phyloP scores from a whole-genome alignment of 2,329 filamentous ascomycete genomes.

The Colletotrichum ledebouriae region DNA sequence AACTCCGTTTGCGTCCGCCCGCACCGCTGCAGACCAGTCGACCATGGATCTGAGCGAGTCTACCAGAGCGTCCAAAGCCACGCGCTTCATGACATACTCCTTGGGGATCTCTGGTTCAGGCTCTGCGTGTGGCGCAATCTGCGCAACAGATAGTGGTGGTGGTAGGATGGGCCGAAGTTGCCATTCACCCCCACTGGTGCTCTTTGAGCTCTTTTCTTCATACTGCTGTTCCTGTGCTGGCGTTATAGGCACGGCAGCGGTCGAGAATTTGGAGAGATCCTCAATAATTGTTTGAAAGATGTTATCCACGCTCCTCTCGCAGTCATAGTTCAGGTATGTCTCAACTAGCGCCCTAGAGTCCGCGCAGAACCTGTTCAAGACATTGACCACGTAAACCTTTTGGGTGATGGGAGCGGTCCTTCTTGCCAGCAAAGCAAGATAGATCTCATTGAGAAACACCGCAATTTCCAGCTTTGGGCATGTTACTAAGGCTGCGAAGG shows the following conservation, averaged over 20 bases:
- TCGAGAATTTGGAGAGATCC: conserved; percentile 89
- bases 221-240: conserved; percentile 86
- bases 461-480: conserved; percentile 87
- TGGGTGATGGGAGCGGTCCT: conserved; percentile 88
- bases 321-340: conserved; percentile 98
- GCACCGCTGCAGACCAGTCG: conserved; percentile 82
- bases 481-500: conserved; percentile 46
- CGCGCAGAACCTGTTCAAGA: conserved; percentile 85
- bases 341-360: conserved; percentile 93
- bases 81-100: conserved; percentile 92
- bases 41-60: conserved; percentile 91
- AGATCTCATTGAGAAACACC: conserved; percentile 98
- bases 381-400: conserved; percentile 90
- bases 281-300: conserved; percentile 97
- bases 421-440: conserved; percentile 90
- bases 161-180: conserved; percentile 87
- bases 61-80: conserved; percentile 89
- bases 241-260: conserved; percentile 80
- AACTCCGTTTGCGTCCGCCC: conserved; percentile 69
- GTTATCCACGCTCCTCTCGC: conserved; percentile 94
- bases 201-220: conserved; percentile 80
- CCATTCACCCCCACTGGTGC: conserved; percentile 79
- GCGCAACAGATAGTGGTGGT: conserved; percentile 85
- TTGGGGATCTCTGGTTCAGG: conserved; percentile 80
- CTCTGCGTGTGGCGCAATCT: conserved; percentile 73